These are phyloP conservation scores for Puccinia brachypodii DNA, from an alignment of 1,284 basidiomycete genomes.

Conservation along the genomic window DNA sequence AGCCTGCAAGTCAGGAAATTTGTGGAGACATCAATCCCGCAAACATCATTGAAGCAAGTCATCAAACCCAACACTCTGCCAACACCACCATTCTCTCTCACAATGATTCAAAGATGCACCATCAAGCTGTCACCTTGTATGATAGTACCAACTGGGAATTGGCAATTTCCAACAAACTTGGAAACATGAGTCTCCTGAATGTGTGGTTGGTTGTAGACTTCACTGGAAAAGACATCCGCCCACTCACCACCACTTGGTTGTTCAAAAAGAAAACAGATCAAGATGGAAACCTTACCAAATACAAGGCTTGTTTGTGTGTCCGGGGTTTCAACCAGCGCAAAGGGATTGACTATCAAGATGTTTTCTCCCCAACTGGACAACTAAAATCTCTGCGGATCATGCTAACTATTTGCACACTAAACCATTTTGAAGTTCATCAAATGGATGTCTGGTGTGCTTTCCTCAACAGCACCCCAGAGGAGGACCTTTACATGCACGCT, in stretches of 20 bases:
- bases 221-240: not conserved
- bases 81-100: not conserved
- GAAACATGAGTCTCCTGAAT: not conserved
- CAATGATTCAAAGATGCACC: too few species aligned
- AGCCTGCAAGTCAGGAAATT: too few species aligned
- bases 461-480: not conserved
- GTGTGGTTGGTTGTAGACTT: not conserved
- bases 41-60: not conserved
- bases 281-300: too few species aligned
- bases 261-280: too few species aligned
- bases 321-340: too few species aligned
- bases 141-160: not conserved
- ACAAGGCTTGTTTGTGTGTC: too few species aligned
- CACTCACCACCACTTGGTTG: constrained; percentile 2
- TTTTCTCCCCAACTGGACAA: too few species aligned
- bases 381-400: too few species aligned
- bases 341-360: too few species aligned
- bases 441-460: too few species aligned
- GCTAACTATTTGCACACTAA: too few species aligned
- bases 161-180: not conserved
- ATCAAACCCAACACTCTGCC: not conserved
- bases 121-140: not conserved
- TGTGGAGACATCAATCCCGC: not conserved
- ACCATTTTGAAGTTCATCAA: too few species aligned
- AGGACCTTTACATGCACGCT: not conserved